Evolutionary conservation across 352 stramenopile genomes (phyloP), one percentile per base, ranked within the genome.

Genomic region (Phytophthora pinifolia): DNA sequence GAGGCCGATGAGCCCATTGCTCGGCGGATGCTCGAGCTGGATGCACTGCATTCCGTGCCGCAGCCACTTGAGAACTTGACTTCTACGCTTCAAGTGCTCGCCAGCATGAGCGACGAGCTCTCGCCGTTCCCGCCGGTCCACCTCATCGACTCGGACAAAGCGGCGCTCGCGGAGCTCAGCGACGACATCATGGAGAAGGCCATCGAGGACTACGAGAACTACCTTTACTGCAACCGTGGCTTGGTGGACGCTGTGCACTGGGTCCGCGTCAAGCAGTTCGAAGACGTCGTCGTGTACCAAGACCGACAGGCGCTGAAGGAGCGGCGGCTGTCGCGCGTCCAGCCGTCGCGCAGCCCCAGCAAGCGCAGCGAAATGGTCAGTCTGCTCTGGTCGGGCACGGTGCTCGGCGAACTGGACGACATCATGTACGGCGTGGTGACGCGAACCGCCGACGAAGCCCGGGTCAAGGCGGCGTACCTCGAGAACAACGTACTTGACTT

Each of bases 401-500:
- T 79, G 8, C 62, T 44, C 22, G 67, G 67, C 15, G 38, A 67
- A 9, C 64, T 80, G 29, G 64, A 80, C 48, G 71, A 80, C 36
- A 25, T 80, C 46, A 80, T 80, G 67, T 77, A 60, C 32, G 71
- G 46, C 4, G 54, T 62, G 0, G 39, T 75, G 1, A 68, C 48
- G 30, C 57, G 56, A 29, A 69, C 64, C 5, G 15, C 44, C 0
- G 60, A 72, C 14, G 57, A 72, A 36, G 54, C 54, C 14, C 65
- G 66, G 25, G 51, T 75, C n/a, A 71, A 74, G 50, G 55, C 64
- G 8, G 62, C 62, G 1, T 76, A 60, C 36, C 36, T 73, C 12
- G 56, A 64, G 32, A 74, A 57, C 44, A 70, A 69, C 32, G 49
- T 76, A n/a, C 47, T 82, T 33, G 78, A 85, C 51, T 66, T 69